These are phyloP conservation scores for Leucocoprinus sp. DNA, from an alignment of 768 basidiomycete genomes.

Conservation along the genomic window DNA sequence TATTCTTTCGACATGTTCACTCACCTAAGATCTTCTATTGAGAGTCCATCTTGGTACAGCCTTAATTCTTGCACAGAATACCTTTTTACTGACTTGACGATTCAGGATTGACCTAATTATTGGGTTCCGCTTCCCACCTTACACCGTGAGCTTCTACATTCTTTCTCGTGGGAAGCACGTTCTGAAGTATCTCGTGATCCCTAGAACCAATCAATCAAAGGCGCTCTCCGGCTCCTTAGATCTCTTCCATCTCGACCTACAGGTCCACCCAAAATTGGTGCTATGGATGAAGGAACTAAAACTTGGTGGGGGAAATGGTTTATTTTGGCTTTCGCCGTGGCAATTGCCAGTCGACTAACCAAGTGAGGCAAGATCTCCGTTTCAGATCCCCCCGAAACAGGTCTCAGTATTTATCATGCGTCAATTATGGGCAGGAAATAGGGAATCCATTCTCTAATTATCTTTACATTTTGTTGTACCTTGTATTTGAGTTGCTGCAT, in stretches of 20 bases:
- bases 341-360: conserved; percentile 35
- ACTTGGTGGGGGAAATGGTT: conserved; percentile 42
- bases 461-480: no score
- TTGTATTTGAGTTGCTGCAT: no score
- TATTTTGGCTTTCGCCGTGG: conserved; percentile 36
- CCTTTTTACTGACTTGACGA: not conserved
- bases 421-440: no score
- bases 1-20: conserved; percentile 74
- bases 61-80: not conserved
- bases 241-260: conserved; percentile 36
- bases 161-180: not conserved
- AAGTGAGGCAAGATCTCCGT: conserved; percentile 28
- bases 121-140: conserved; percentile 55
- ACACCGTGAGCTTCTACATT: conserved; percentile 27
- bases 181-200: not conserved
- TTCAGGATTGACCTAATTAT: conserved; percentile 42
- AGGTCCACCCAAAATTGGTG: conserved; percentile 26
- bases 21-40: conserved; percentile 53
- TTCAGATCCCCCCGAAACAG: no score
- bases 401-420: no score
- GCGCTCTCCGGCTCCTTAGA: not conserved
- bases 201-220: conserved; percentile 1
- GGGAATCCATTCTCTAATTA: no score
- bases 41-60: conserved; percentile 50
- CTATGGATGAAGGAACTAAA: not conserved